Percentiles rank a stretch among this genome's conserved stretches.
These are phyloP conservation scores for Bipolaris zeicola DNA, from an alignment of 2,329 filamentous ascomycete genomes.

Conservation along the genomic window DNA sequence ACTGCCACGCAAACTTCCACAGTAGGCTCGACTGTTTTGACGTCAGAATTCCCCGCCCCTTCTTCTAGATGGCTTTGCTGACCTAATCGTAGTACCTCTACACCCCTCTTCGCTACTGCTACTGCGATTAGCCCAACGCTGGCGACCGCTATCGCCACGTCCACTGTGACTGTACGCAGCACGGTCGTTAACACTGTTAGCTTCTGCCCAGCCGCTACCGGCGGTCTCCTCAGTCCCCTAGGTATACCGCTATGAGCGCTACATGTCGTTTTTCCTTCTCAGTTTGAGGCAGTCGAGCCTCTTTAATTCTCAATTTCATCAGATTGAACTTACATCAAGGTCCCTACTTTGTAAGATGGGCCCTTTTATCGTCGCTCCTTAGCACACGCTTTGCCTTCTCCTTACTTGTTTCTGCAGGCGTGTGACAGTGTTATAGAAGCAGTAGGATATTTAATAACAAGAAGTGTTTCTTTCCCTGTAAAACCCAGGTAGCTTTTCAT, in stretches of 20 bases:
- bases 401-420: neutral
- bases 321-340: neutral
- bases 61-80: neutral
- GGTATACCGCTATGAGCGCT: neutral
- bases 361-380: constrained; percentile 5
- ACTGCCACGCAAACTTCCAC: constrained; percentile 1
- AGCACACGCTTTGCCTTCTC: neutral
- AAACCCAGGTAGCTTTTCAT: neutral
- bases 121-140: neutral
- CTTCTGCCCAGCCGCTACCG: neutral
- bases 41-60: neutral
- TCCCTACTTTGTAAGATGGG: neutral
- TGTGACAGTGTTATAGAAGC: neutral
- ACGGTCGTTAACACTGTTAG: constrained; percentile 1
- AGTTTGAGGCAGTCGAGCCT: neutral
- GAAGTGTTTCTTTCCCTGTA: neutral
- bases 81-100: constrained; percentile 4
- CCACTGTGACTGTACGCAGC: neutral
- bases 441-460: constrained; percentile 5
- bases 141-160: neutral
- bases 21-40: neutral
- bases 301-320: neutral
- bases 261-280: neutral
- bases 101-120: neutral
- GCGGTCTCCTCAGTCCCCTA: neutral